These are phyloP conservation scores for Periglandula ipomoeae DNA, from an alignment of 2,329 filamentous ascomycete genomes.

Conservation along the genomic window DNA sequence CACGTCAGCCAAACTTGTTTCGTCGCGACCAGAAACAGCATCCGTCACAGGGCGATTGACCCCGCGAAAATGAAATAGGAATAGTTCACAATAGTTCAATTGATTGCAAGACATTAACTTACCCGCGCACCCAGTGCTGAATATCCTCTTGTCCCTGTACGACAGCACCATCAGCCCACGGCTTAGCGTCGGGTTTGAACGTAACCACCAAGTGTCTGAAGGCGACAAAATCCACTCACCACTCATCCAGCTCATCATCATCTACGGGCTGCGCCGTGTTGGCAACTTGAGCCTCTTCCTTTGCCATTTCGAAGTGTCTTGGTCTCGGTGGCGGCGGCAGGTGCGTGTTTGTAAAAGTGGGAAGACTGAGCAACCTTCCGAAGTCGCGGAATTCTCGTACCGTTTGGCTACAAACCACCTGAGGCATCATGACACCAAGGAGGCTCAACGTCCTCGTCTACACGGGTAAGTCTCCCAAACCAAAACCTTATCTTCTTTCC, in stretches of 20 bases:
- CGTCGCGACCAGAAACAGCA: not conserved
- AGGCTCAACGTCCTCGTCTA: conserved; percentile 91
- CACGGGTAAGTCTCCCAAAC: conserved; percentile 48
- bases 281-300: conserved; percentile 37
- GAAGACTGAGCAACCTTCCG: conserved; percentile 5
- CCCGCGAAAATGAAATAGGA: not conserved
- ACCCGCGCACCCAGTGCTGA: conserved; percentile 92
- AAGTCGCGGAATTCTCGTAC: not conserved
- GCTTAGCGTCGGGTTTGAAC: conserved; percentile 20
- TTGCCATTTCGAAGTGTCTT: conserved; percentile 31
- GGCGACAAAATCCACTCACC: conserved; percentile 45
- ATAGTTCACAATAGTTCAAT: not conserved
- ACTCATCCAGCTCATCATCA: conserved; percentile 86
- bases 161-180: conserved; percentile 8
- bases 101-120: conserved; percentile 16
- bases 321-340: not conserved
- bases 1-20: conserved; percentile 5
- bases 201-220: conserved; percentile 3
- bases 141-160: conserved; percentile 90
- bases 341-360: not conserved
- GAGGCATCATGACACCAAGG: conserved; percentile 48
- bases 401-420: not conserved
- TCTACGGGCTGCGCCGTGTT: conserved; percentile 27
- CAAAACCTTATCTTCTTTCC: too few relatives aligned
- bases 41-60: too few relatives aligned